Evolutionary conservation across 169 alveolate genomes (phyloP).

Genomic region (Plasmodium vivax): DNA sequence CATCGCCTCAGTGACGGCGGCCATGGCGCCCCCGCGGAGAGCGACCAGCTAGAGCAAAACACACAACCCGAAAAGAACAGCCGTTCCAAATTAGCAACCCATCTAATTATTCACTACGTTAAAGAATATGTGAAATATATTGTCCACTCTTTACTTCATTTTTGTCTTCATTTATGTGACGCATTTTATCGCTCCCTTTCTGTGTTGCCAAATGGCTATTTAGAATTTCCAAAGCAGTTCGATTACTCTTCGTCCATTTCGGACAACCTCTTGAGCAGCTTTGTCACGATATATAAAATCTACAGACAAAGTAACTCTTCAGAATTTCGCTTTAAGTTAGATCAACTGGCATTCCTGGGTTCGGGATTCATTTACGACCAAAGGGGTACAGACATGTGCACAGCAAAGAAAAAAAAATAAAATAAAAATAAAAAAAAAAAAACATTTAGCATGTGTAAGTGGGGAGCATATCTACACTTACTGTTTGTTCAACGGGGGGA

Average conservation of each 20-base stretch:
- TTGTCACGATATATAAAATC: slow-evolving; percentile 57
- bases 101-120: slow-evolving; percentile 12
- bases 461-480: neutral
- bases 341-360: slow-evolving; percentile 42
- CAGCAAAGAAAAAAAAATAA: neutral
- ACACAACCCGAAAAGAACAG: neutral
- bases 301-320: slow-evolving; percentile 3
- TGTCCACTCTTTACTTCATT: slow-evolving; percentile 4
- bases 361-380: slow-evolving; percentile 62
- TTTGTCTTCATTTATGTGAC: slow-evolving; percentile 6
- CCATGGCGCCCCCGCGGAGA: neutral
- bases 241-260: slow-evolving; percentile 10
- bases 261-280: slow-evolving; percentile 18
- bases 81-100: slow-evolving; percentile 8
- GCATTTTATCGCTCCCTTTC: neutral
- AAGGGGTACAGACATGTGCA: slow-evolving; percentile 22
- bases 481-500: neutral
- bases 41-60: neutral
- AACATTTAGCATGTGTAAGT: neutral
- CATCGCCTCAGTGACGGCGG: neutral
- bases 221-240: neutral
- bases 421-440: neutral
- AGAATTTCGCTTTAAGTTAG: slow-evolving; percentile 18
- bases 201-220: slow-evolving; percentile 1
- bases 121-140: slow-evolving; percentile 7